These are phyloP conservation scores for Metschnikowia matae DNA, from an alignment of 805 yeast genomes.

Conservation along the genomic window DNA sequence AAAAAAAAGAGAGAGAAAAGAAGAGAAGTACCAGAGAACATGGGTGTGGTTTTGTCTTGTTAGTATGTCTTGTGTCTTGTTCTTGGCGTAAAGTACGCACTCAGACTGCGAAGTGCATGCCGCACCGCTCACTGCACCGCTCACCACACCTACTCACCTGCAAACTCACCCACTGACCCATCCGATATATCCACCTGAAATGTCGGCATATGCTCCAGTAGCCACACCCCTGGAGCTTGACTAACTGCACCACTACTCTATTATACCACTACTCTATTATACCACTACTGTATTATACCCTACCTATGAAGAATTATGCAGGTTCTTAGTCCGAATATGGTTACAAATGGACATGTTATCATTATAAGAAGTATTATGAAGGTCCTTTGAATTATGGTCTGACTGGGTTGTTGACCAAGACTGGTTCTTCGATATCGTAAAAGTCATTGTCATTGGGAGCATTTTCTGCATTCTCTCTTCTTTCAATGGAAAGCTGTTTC, in stretches of 20 bases:
- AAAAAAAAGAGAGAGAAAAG: no score
- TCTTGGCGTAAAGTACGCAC: not conserved
- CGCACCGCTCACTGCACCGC: not conserved
- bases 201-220: not conserved
- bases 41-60: no score
- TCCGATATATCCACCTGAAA: not conserved
- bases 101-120: not conserved
- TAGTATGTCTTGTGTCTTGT: no score
- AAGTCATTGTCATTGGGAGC: constrained; percentile 25
- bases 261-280: no score
- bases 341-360: no score
- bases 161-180: not conserved
- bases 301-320: no score
- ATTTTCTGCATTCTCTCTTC: not conserved
- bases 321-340: no score
- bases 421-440: constrained; percentile 36
- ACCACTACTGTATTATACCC: no score
- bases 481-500: not conserved
- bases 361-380: no score
- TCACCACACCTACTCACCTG: not conserved
- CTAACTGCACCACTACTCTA: no score
- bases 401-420: constrained; percentile 28
- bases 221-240: constrained; percentile 43
- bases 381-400: no score
- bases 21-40: no score